Evolutionary conservation across 108 stramenopile genomes (phyloP), one percentile per base, ranked within the genome.

Genomic region (Cylindrotheca fusiformis): DNA sequence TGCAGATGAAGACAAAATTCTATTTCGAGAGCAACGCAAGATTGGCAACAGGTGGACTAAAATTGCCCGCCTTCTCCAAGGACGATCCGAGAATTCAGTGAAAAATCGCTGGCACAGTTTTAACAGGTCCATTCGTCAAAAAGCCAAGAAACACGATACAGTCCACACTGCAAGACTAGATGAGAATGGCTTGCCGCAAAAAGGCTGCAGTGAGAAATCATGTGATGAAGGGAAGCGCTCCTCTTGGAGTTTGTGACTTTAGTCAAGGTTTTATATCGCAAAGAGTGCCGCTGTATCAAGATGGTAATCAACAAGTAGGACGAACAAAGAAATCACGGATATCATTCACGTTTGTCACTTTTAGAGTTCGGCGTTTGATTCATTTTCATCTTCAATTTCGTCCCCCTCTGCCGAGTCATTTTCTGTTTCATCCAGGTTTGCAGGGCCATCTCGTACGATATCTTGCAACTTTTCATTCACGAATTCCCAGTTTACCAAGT

Each of bases 61-160:
- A 49, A 97, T 96, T 44, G 88, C 94, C 32, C 90, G 85, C 60
- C 79, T 78, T 2, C 71, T 97, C 45, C 94, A 94, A n/a, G 96
- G 96, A 0, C 67, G 95, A 30, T 95, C 95, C 1, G 94, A 94
- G 60, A 96, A 96, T 67, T 79, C 89, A 26, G 87, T 96, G 53
- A 97, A 97, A 73, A 96, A 96, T 69, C 71, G 90, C 61, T 97
- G 92, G 88, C 84, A 96, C 79, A 89, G 82, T 61, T 67, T 72
- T 52, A 83, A 82, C 36, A 14, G 6, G 10, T 41, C 14, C 6
- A 41, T 6, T 41, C 36, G 36, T 6, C 36, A 41, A 41, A 41
- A 41, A 41, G 6, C 6, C 14, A 6, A 41, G 6, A 41, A 10
- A 6, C 14, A 41, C 36, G 10, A 41, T 41, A 14, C 36, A 6